Percentiles rank a stretch among this genome's conserved stretches.
Evolutionary conservation across 2,329 filamentous ascomycete genomes (phyloP).

Genomic region (Fusarium oligoseptatum): DNA sequence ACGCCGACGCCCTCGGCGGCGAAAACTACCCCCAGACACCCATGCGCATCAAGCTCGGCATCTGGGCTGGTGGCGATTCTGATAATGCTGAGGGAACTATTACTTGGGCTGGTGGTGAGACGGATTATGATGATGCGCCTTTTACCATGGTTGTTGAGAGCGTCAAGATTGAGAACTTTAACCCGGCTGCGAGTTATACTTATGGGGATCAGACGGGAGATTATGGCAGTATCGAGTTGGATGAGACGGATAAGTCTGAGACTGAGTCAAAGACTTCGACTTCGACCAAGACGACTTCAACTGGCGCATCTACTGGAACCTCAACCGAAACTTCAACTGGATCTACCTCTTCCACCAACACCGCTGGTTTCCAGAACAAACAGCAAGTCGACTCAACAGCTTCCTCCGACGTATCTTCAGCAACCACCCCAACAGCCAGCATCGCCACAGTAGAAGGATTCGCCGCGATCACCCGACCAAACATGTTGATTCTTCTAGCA

Average conservation of each 20-base stretch:
- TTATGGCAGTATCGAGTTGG: constrained; percentile 43
- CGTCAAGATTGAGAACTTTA: constrained; percentile 59
- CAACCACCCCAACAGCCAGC: constrained; percentile 9
- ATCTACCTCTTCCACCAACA: constrained; percentile 3
- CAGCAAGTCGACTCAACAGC: constrained; percentile 8
- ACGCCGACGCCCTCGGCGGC: constrained; percentile 61
- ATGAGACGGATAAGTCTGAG: constrained; percentile 21
- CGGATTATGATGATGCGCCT: constrained; percentile 57
- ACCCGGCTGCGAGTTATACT: constrained; percentile 51
- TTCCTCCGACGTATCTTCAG: neutral
- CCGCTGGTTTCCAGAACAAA: constrained; percentile 25
- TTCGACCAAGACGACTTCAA: neutral
- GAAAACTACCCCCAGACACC: constrained; percentile 76
- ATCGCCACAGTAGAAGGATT: neutral
- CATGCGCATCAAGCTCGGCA: constrained; percentile 74
- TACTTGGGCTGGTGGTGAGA: constrained; percentile 74
- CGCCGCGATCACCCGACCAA: constrained; percentile 16
- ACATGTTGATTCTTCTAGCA: constrained; percentile 20
- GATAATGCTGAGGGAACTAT: constrained; percentile 69
- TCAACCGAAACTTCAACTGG: constrained; percentile 10
- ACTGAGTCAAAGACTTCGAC: neutral
- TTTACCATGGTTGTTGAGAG: constrained; percentile 70
- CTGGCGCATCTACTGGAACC: constrained; percentile 12
- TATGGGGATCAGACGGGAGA: constrained; percentile 45
- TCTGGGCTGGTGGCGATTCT: constrained; percentile 61